phyloP scores from a whole-genome alignment of 257 asterid species.

The Solanum lycopersicoides region DNA sequence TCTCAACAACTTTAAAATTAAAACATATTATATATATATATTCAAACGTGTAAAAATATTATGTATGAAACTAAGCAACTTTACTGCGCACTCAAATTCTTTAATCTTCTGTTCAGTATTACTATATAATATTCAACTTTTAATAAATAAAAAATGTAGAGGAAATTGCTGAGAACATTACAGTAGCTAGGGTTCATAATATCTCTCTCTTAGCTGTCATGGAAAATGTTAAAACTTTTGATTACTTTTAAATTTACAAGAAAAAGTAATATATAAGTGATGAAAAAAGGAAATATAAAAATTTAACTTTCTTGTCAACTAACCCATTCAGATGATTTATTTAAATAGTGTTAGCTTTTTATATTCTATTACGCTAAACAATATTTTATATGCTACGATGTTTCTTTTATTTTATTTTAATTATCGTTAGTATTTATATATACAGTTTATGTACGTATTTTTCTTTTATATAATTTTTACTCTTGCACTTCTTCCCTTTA shows the following conservation, averaged over 20 bases:
- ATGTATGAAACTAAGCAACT: not conserved
- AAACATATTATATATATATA: not conserved
- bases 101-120: not conserved
- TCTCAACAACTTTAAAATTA: not conserved
- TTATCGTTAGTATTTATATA: not conserved
- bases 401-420: not conserved
- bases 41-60: not conserved
- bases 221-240: not conserved
- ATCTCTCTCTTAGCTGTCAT: not conserved
- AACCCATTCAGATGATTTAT: not conserved
- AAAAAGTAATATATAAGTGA: not conserved
- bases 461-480: not conserved
- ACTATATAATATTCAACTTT: not conserved
- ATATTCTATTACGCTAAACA: not conserved
- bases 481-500: not conserved
- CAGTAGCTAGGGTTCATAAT: not conserved
- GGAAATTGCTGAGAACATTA: not conserved
- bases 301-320: not conserved
- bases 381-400: not conserved
- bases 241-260: not conserved
- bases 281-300: not conserved
- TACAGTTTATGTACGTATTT: not conserved
- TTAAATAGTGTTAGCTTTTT: not conserved
- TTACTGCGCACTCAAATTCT: not conserved
- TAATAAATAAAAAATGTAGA: not conserved